Percentiles rank a stretch among this genome's conserved stretches.
These are phyloP conservation scores for Begonia masoniana DNA, from an alignment of 306 rosid genomes.

Conservation along the genomic window DNA sequence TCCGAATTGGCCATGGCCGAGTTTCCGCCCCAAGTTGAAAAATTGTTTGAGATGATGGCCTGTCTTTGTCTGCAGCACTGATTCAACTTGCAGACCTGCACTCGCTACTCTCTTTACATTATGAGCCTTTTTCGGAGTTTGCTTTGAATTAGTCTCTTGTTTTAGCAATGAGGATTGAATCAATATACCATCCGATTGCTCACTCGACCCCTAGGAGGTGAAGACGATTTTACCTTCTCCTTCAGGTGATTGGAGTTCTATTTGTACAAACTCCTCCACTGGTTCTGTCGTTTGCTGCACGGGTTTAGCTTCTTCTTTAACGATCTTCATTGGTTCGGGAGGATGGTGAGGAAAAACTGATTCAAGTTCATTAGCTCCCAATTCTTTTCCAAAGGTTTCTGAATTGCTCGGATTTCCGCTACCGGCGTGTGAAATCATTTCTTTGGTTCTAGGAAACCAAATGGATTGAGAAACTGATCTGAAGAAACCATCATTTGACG, in stretches of 20 bases:
- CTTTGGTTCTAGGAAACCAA: conserved; percentile 33
- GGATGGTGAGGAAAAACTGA: conserved; percentile 16
- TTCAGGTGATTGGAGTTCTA: background rate
- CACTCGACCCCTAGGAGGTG: too few relatives aligned
- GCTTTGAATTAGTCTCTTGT: conserved; percentile 15
- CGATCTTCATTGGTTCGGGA: conserved; percentile 40
- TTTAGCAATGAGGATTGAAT: background rate
- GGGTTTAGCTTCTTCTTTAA: conserved; percentile 17
- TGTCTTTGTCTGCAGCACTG: conserved; percentile 49
- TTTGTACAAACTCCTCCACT: conserved; percentile 4
- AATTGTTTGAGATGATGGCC: conserved; percentile 48
- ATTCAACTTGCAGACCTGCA: conserved; percentile 55
- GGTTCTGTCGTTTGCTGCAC: background rate
- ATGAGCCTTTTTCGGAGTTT: conserved; percentile 24
- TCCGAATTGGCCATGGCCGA: conserved; percentile 82
- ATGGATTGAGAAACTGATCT: conserved; percentile 17
- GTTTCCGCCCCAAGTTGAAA: conserved; percentile 49
- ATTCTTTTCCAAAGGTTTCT: conserved; percentile 3
- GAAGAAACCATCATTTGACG: conserved; percentile 14
- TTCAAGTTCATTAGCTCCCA: conserved; percentile 10
- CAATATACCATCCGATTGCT: too few relatives aligned
- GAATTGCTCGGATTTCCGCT: conserved; percentile 2
- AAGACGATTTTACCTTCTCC: conserved; percentile 9
- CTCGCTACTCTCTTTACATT: conserved; percentile 34
- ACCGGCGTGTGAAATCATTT: conserved; percentile 3